phyloP scores from a whole-genome alignment of 1,284 basidiomycete genomes.

The Ceratobasidium theobromae region DNA sequence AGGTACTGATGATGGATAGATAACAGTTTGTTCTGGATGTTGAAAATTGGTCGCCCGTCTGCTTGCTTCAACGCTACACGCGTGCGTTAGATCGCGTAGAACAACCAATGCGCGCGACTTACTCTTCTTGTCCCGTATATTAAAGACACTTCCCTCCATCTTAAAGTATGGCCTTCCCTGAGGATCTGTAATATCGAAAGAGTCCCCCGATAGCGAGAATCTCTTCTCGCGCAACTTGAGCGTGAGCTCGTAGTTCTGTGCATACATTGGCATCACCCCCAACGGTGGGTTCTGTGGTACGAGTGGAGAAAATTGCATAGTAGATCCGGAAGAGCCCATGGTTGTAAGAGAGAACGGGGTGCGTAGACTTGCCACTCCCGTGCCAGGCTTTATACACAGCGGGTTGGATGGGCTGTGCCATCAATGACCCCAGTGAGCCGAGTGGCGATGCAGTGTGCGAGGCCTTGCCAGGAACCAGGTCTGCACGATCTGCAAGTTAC shows the following conservation, averaged over 20 bases:
- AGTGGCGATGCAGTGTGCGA: no score
- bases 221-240: constrained; percentile 24
- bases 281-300: constrained; percentile 12
- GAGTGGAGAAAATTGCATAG: constrained; percentile 9
- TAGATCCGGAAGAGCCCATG: constrained; percentile 19
- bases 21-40: constrained; percentile 28
- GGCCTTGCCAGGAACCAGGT: no score
- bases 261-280: constrained; percentile 19
- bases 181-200: constrained; percentile 14
- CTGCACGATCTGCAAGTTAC: no score
- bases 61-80: constrained; percentile 17
- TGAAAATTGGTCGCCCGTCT: constrained; percentile 16
- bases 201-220: constrained; percentile 16
- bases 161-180: constrained; percentile 22
- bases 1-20: constrained; percentile 16
- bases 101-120: not conserved
- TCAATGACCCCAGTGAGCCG: no score
- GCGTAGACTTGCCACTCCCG: no score
- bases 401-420: no score
- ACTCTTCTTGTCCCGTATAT: constrained; percentile 20
- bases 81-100: not conserved
- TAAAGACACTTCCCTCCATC: constrained; percentile 14
- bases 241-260: constrained; percentile 17
- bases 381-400: no score
- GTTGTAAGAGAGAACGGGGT: not conserved